phyloP scores from a whole-genome alignment of 306 rosid species.

The Dalbergia cultrata region DNA sequence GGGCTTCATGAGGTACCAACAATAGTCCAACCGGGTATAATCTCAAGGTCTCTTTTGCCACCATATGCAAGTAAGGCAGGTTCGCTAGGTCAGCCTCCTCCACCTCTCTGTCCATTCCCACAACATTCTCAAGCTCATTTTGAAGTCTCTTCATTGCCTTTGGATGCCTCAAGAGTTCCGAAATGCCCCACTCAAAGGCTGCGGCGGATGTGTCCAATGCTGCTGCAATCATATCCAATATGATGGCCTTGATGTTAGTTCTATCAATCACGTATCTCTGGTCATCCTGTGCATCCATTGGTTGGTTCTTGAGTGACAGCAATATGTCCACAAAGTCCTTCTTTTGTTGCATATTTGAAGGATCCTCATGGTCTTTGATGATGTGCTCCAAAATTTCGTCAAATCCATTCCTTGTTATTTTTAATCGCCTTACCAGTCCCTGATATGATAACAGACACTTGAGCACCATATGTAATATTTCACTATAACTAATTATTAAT shows the following conservation, averaged over 20 bases:
- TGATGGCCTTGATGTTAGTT: constrained; percentile 49
- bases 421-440: constrained; percentile 35
- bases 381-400: constrained; percentile 41
- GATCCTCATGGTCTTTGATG: constrained; percentile 39
- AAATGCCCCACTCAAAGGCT: constrained; percentile 33
- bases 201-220: constrained; percentile 32
- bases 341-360: neutral
- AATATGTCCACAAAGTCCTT: constrained; percentile 42
- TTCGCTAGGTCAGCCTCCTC: constrained; percentile 46
- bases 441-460: neutral
- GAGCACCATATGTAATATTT: neutral
- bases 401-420: constrained; percentile 12
- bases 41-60: constrained; percentile 48
- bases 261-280: constrained; percentile 16
- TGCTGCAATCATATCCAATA: constrained; percentile 40
- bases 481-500: neutral
- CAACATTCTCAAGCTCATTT: constrained; percentile 35
- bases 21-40: constrained; percentile 44
- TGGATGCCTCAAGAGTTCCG: constrained; percentile 54
- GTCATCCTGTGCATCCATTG: constrained; percentile 16
- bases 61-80: constrained; percentile 45
- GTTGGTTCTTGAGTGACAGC: constrained; percentile 36
- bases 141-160: constrained; percentile 48
- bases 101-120: constrained; percentile 43
- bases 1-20: constrained; percentile 31